Base-by-base conservation (phyloP, 176 grass and related monocot species). In the Carex scoparia region DNA sequence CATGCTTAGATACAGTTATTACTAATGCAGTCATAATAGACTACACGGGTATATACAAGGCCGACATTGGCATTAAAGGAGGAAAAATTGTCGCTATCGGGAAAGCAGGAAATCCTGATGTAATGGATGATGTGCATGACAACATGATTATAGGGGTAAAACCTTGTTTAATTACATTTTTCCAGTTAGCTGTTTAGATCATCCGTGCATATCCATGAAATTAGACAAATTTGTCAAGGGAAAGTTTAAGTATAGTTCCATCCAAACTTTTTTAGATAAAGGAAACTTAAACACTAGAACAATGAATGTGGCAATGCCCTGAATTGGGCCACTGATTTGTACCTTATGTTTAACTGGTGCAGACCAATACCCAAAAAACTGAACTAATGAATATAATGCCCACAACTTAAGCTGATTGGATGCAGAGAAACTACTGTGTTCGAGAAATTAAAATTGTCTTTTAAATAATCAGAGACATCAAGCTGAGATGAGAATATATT, bases 11-110 rank as follows among this genome's bases (percentile, higher is more conserved):
- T 90, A 94, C 88, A 66, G 95, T 98, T 61, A 90, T 98, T 55
- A 98, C 93, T 67, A 98, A 98, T 93, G 93, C 93, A 83, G 88
- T 95, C 55, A 84, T 98, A 51, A 94, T 98, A 84, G 95, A 98
- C 72, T 95, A 98, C 84, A 98, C 93, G 11, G 95, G 91, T 83
- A 92, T 98, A 86, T 98, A 98, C 85, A 98, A 98, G 80, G 95
- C 93, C 82, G 95, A 98, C 75, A 95, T 98, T 87, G 95, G 95
- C 85, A 94, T 98, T 85, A 92, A 94, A 85, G 91, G 42, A 77
- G 88, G 89, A 81, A 61, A 79, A 70, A 92, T 94, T 86, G 48
- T 89, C 77, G 84, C 88, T 78, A 93, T 98, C 46, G 95, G 95
- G 48, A 98, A 98, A 85, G 91, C 95, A 66, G 95, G 95, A 83